A percentile compares a stretch with the other conserved stretches of the same genome.
phyloP scores from a whole-genome alignment of 2,329 filamentous ascomycete species.

The Aphanoascus verrucosus region DNA sequence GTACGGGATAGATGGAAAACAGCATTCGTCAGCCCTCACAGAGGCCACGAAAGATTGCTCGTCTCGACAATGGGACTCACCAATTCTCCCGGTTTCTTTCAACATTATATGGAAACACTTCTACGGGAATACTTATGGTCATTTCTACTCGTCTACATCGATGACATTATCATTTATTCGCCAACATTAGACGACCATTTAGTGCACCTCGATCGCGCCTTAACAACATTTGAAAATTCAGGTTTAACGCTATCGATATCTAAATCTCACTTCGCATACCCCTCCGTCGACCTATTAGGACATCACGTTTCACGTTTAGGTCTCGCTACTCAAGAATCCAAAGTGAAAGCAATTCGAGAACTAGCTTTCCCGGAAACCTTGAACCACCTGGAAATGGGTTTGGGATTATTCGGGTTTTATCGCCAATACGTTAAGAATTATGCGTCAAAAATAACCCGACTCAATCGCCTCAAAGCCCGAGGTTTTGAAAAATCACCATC shows the following conservation, averaged over 20 bases:
- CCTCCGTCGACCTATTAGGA: neutral
- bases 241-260: neutral
- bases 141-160: neutral
- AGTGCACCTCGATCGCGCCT: neutral
- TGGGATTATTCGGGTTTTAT: too few relatives aligned
- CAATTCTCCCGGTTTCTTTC: neutral
- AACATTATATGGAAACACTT: slow-evolving; percentile 5
- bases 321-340: neutral
- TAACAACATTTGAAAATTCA: neutral
- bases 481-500: too few relatives aligned
- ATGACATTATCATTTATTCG: slow-evolving; percentile 5
- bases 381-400: too few relatives aligned
- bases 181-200: neutral
- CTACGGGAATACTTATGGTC: neutral
- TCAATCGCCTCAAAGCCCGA: too few relatives aligned
- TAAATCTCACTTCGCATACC: slow-evolving; percentile 1
- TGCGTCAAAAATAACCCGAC: too few relatives aligned
- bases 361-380: too few relatives aligned
- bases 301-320: neutral
- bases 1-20: slow-evolving; percentile 4
- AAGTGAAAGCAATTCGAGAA: too few relatives aligned
- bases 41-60: neutral
- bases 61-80: neutral
- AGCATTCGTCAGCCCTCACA: neutral
- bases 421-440: too few relatives aligned